Conservation (phyloP, 2,329 filamentous ascomycete species). For the Colletotrichum australisinense region DNA sequence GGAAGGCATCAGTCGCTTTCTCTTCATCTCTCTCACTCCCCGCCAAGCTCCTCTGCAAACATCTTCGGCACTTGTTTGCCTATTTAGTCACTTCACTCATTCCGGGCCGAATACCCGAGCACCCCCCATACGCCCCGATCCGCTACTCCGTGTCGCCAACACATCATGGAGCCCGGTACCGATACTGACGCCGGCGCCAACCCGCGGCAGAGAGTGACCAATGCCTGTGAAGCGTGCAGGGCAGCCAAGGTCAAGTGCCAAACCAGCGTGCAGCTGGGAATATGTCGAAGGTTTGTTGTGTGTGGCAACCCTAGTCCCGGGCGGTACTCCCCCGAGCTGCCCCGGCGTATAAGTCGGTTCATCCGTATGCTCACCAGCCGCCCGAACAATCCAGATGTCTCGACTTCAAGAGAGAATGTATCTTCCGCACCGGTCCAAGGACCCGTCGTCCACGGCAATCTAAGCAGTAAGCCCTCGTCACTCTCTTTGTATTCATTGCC, state of each 20-base stretch:
- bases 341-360: slow-evolving; percentile 24
- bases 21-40: background rate
- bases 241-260: slow-evolving; percentile 65
- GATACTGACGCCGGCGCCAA: slow-evolving; percentile 15
- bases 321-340: slow-evolving; percentile 12
- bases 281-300: slow-evolving; percentile 61
- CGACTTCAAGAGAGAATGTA: slow-evolving; percentile 64
- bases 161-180: slow-evolving; percentile 9
- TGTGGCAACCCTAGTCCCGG: background rate
- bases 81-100: background rate
- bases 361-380: slow-evolving; percentile 9
- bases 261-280: slow-evolving; percentile 56
- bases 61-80: background rate
- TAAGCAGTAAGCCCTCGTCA: slow-evolving; percentile 52
- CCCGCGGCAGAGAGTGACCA: slow-evolving; percentile 37
- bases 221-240: slow-evolving; percentile 67
- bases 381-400: slow-evolving; percentile 55
- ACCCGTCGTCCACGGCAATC: slow-evolving; percentile 59
- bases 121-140: background rate
- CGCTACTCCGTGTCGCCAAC: background rate
- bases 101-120: background rate
- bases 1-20: background rate
- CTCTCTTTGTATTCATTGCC: background rate
- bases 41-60: background rate
- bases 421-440: slow-evolving; percentile 61